A percentile compares a stretch with the other conserved stretches of the same genome.
Conservation (phyloP, 148 eudicot genomes). For the Tetragonia tetragonoides region DNA sequence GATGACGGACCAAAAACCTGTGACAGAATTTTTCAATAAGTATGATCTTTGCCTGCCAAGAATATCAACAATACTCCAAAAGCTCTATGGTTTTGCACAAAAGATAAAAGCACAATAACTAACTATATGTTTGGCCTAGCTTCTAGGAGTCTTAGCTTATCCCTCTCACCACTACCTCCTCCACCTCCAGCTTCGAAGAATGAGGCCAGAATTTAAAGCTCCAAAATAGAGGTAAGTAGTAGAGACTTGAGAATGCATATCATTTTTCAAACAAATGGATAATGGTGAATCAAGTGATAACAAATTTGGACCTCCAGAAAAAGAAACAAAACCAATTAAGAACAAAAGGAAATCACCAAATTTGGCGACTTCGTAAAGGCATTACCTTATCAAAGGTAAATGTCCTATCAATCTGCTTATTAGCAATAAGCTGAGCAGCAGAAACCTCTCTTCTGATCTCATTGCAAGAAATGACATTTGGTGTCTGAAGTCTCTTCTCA, state of each 20-base stretch:
- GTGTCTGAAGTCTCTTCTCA: conserved; percentile 72
- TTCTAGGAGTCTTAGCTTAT: no score
- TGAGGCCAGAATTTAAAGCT: no score
- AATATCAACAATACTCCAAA: conserved; percentile 2
- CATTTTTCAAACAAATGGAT: neutral
- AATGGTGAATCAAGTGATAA: neutral
- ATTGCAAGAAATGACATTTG: conserved; percentile 74
- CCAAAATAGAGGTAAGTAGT: no score
- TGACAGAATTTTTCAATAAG: conserved; percentile 17
- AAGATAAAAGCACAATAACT: neutral
- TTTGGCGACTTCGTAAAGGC: neutral
- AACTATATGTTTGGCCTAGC: no score
- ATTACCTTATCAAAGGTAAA: conserved; percentile 86
- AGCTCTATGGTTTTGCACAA: neutral
- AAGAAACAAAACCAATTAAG: neutral
- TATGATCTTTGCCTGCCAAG: conserved; percentile 12
- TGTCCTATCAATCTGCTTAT: conserved; percentile 93
- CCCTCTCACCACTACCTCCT: no score
- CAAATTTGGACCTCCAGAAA: neutral
- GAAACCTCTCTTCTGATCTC: conserved; percentile 86
- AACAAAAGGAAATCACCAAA: neutral
- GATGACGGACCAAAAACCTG: conserved; percentile 96
- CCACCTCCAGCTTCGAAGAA: no score
- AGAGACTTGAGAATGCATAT: neutral
- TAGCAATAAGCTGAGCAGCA: conserved; percentile 87